Evolutionary conservation across 2,329 filamentous ascomycete genomes (phyloP).

Genomic region (Diaporthe batatas): DNA sequence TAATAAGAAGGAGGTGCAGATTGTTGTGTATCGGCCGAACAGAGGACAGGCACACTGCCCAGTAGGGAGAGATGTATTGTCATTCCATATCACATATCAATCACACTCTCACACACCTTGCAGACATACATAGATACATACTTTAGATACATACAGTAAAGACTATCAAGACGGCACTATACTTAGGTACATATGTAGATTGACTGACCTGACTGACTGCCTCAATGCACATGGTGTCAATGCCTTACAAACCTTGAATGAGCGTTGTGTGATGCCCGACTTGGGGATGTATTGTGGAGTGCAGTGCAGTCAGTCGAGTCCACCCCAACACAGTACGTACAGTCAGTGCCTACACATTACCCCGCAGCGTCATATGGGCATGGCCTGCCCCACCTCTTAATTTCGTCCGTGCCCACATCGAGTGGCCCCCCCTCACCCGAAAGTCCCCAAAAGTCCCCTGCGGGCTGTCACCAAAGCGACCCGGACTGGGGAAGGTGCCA

Average conservation of each 20-base stretch:
- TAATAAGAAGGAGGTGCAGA: background rate
- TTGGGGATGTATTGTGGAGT: background rate
- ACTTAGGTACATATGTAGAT: too few species aligned
- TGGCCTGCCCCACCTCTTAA: slow-evolving; percentile 6
- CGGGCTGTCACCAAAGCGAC: slow-evolving; percentile 8
- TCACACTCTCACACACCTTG: background rate
- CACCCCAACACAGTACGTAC: background rate
- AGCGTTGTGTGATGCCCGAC: background rate
- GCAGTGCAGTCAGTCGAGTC: background rate
- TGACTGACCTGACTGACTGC: too few species aligned
- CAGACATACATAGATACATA: background rate
- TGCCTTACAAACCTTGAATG: background rate
- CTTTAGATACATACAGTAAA: background rate
- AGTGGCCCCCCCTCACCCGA: background rate
- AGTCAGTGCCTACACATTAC: background rate
- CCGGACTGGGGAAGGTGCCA: slow-evolving; percentile 14
- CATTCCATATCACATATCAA: background rate
- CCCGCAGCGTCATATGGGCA: slow-evolving; percentile 23
- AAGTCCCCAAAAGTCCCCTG: background rate
- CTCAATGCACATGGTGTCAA: too few species aligned
- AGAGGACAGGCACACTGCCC: too few species aligned
- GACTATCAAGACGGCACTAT: background rate
- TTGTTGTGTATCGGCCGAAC: background rate
- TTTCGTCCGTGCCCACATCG: slow-evolving; percentile 16
- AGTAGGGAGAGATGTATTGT: too few species aligned